Conservation (phyloP, 208 protist genomes). For the Tetramitus jugosus region DNA sequence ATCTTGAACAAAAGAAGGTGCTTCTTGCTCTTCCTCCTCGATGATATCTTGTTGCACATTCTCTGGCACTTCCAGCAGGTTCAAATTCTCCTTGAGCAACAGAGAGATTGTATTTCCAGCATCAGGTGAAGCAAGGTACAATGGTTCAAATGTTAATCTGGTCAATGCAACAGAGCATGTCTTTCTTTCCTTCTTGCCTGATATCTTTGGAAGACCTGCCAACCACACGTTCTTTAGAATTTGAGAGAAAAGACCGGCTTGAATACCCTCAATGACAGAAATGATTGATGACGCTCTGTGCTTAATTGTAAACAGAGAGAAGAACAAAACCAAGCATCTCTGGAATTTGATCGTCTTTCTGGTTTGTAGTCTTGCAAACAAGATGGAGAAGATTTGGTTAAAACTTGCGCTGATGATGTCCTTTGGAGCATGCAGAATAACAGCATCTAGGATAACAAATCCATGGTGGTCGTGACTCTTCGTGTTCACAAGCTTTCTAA, state of each 20-base stretch:
- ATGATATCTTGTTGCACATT: no score
- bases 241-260: constrained; percentile 63
- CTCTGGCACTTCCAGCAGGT: not conserved
- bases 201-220: constrained; percentile 65
- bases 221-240: constrained; percentile 64
- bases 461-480: constrained; percentile 80
- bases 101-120: not conserved
- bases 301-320: constrained; percentile 58
- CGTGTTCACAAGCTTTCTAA: constrained; percentile 53
- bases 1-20: not conserved
- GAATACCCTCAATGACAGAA: constrained; percentile 50
- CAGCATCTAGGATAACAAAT: constrained; percentile 62
- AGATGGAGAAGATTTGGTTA: constrained; percentile 48
- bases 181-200: constrained; percentile 63
- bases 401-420: constrained; percentile 55
- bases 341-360: constrained; percentile 71
- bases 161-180: constrained; percentile 62
- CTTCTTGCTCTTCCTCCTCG: constrained; percentile 3
- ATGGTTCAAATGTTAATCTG: constrained; percentile 54
- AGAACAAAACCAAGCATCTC: constrained; percentile 72
- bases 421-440: constrained; percentile 60
- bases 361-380: constrained; percentile 57
- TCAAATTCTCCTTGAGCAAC: not conserved
- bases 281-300: constrained; percentile 56
- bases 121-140: not conserved